These are phyloP conservation scores for Orbilia javanica DNA, from an alignment of 2,329 filamentous ascomycete genomes.

Conservation along the genomic window DNA sequence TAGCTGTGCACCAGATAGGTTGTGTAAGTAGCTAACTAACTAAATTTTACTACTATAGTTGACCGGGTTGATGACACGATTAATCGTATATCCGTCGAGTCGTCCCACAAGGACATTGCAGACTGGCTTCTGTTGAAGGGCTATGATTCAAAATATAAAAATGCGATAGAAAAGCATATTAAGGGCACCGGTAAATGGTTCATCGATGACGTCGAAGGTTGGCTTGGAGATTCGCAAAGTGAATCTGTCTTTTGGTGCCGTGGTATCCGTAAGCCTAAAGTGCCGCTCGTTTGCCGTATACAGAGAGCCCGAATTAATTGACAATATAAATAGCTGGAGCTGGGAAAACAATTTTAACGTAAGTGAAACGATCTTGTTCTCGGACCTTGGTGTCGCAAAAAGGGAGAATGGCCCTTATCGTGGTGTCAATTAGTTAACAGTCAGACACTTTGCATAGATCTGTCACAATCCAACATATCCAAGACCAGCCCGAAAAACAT, in stretches of 20 bases:
- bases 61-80: neutral
- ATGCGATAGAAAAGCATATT: neutral
- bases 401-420: no score
- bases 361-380: neutral
- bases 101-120: neutral
- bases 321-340: neutral
- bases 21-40: neutral
- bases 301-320: neutral
- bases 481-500: neutral
- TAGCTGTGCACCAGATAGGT: neutral
- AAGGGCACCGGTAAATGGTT: neutral
- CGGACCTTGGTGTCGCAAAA: no score
- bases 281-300: neutral
- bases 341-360: slow-evolving; percentile 1
- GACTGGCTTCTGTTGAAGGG: neutral
- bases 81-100: neutral
- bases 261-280: neutral
- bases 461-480: slow-evolving; percentile 1
- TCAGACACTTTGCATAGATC: neutral
- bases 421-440: no score
- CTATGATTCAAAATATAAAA: slow-evolving; percentile 1
- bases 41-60: neutral
- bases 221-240: neutral
- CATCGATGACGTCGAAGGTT: neutral
- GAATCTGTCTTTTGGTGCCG: neutral